Conservation (phyloP, 2,329 filamentous ascomycete species). For the Chalaropsis ovoidea region DNA sequence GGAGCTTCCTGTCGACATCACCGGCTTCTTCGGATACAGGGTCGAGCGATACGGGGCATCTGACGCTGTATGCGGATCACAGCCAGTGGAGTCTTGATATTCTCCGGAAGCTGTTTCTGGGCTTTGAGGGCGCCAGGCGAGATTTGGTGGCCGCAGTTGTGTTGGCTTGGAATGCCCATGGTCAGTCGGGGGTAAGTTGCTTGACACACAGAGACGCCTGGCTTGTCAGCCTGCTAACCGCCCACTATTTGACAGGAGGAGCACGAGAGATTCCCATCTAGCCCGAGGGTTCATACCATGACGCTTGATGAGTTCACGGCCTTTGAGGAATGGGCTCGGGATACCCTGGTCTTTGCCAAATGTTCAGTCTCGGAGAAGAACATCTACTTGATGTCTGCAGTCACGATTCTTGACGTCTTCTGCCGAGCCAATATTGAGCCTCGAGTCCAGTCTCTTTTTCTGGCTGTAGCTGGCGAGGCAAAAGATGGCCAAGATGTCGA, state of each 20-base stretch:
- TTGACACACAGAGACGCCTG: too few species aligned
- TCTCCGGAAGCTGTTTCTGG: background rate
- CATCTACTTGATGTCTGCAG: constrained; percentile 5
- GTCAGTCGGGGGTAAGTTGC: background rate
- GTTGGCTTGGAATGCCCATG: background rate
- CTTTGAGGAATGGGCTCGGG: background rate
- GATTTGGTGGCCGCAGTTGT: background rate
- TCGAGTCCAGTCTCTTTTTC: background rate
- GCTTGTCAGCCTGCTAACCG: too few species aligned
- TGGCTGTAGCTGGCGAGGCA: background rate
- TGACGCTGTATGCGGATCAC: background rate
- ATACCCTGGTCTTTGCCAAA: background rate
- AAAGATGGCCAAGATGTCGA: background rate
- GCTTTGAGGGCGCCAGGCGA: background rate
- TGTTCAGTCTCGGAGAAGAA: background rate
- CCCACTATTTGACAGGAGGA: background rate
- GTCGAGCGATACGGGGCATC: background rate
- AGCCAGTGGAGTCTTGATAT: background rate
- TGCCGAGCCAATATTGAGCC: background rate
- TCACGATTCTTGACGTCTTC: constrained; percentile 11
- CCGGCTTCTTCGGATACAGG: too few species aligned
- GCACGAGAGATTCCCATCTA: background rate
- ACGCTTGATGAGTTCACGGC: background rate
- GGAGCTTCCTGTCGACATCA: too few species aligned
- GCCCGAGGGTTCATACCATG: background rate